These are phyloP conservation scores for Hypseocharis bilobata DNA, from an alignment of 441 rosid species.

Conservation along the genomic window DNA sequence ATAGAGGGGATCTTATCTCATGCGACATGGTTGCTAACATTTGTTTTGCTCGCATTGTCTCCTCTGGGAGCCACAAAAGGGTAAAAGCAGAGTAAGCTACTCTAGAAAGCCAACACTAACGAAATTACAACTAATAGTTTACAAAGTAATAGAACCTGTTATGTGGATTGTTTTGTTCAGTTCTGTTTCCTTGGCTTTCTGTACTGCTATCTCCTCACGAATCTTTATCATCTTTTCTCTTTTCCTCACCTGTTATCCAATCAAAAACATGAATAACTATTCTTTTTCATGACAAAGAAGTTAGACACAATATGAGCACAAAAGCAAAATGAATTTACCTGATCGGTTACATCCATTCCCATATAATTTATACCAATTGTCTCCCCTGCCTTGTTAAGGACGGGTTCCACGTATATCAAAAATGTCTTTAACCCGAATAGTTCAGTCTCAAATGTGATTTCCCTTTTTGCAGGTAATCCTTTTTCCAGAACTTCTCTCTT, in stretches of 20 bases:
- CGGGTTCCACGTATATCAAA: conserved; percentile 85
- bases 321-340: conserved; percentile 35
- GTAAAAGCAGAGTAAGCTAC: conserved; percentile 6
- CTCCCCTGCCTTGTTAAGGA: conserved; percentile 72
- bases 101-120: conserved; percentile 7
- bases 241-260: conserved; percentile 51
- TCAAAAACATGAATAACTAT: conserved; percentile 16
- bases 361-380: conserved; percentile 85
- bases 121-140: conserved; percentile 10
- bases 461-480: conserved; percentile 80
- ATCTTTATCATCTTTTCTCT: conserved; percentile 78
- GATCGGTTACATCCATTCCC: conserved; percentile 97
- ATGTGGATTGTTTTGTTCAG: conserved; percentile 87
- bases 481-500: conserved; percentile 81
- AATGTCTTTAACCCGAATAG: conserved; percentile 80
- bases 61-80: conserved; percentile 46
- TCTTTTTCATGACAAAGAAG: conserved; percentile 5
- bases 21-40: conserved; percentile 97
- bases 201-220: conserved; percentile 88
- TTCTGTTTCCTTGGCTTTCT: conserved; percentile 92
- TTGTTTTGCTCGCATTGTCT: conserved; percentile 93
- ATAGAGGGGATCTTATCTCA: conserved; percentile 86
- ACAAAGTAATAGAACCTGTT: conserved; percentile 46
- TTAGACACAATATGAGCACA: conserved; percentile 1
- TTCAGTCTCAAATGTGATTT: conserved; percentile 77